These are phyloP conservation scores for Magnaporthales sp. DNA, from an alignment of 2,329 filamentous ascomycete species.

Conservation along the genomic window DNA sequence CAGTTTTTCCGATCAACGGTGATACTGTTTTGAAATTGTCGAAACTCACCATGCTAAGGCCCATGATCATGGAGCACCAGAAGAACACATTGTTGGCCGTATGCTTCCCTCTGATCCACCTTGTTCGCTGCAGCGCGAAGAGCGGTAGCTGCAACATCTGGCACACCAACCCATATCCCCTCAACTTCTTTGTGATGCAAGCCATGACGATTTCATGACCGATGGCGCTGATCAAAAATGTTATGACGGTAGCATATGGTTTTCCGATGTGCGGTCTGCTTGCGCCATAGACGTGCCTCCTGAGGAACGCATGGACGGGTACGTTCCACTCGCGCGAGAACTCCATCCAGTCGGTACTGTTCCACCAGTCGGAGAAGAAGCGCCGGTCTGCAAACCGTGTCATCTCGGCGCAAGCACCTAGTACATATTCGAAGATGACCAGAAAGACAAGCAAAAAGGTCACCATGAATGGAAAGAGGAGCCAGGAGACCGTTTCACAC, in stretches of 20 bases:
- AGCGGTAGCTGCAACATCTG: conserved; percentile 98
- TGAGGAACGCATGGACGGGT: conserved; percentile 93
- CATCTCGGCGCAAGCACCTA: conserved; percentile 91
- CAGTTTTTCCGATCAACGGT: conserved; percentile 3
- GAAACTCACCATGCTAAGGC: conserved; percentile 63
- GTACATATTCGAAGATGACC: conserved; percentile 94
- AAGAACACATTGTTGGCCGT: conserved; percentile 85
- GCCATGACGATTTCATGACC: conserved; percentile 96
- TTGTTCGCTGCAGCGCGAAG: conserved; percentile 79
- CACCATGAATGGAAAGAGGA: conserved; percentile 96
- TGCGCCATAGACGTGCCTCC: conserved; percentile 86
- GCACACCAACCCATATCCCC: conserved; percentile 86
- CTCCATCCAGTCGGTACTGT: conserved; percentile 83
- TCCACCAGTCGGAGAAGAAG: conserved; percentile 79
- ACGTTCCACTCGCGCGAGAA: conserved; percentile 96
- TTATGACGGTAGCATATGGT: conserved; percentile 73
- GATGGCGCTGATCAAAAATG: conserved; percentile 81
- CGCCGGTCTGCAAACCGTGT: conserved; percentile 88
- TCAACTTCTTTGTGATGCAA: conserved; percentile 93
- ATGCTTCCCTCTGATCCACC: conserved; percentile 63
- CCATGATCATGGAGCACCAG: conserved; percentile 87
- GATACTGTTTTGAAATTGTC: conserved; percentile 9
- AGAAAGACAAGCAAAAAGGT: conserved; percentile 93
- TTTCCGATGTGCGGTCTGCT: conserved; percentile 69
- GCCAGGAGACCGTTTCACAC: conserved; percentile 79